Evolutionary conservation across 2,329 filamentous ascomycete species (phyloP), one percentile per base, ranked within the genome.

Genomic region (Clonostachys solani): DNA sequence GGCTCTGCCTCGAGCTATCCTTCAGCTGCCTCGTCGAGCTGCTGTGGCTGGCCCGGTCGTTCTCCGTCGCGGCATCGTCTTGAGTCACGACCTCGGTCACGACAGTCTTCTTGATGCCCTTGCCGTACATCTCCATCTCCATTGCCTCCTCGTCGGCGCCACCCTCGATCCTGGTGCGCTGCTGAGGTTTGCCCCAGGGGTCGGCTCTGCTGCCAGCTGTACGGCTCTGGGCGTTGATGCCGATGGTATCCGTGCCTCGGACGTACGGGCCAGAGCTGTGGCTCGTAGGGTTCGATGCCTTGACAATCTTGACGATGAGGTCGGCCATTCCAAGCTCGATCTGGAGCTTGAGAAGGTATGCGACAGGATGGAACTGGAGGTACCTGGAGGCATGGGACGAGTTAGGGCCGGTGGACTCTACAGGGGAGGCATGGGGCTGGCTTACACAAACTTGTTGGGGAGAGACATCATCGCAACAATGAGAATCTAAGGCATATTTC

Each of bases 21-120:
- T 42, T 17, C 40, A 42, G 12, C 40, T 23, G 13, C 17, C 40
- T 42, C 16, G 40, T 42, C 40, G 40, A 42, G 40, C 40, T 42
- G 17, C 40, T 42, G 7, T n/a, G 13, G 40, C 40, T 42, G 6
- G 19, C 19, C 8, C 13, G 17, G n/a, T 23, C 15, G 6, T 42
- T 7, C n/a, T 42, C 17, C 49, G 12, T 17, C 18, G 19, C n/a
- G 13, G 35, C 10, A 16, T 35, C 29, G 16, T 44, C 44, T 56
- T 53, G 45, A 40, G 80, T 78, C 47, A 81, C 74, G 52, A 86
- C 77, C 1, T 78, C 80, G 83, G 83, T 86, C 13, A 73, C 66
- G 34, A 83, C 60, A 52, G 83, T 85, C 50, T 83, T 77, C 54
- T 72, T 74, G 45, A 86, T 62, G 56, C 85, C 83, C 29, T 84